A percentile compares a stretch with the other conserved stretches of the same genome.
These are phyloP conservation scores for Penicillium roqueforti DNA, from an alignment of 495 filamentous ascomycete genomes.

Conservation along the genomic window DNA sequence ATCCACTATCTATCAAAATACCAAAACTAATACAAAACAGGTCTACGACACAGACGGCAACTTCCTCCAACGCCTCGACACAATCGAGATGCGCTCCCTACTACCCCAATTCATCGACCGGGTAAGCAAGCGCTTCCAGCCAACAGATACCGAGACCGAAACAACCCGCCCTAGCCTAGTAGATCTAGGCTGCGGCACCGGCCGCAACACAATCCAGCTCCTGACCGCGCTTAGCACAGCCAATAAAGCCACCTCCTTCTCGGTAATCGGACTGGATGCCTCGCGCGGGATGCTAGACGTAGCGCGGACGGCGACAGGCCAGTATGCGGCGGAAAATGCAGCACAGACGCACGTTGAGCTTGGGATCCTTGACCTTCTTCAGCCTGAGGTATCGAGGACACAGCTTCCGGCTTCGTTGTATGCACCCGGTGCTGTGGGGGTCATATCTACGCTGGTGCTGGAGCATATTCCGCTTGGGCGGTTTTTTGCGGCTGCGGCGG, in stretches of 20 bases:
- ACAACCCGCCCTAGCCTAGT: constrained; percentile 40
- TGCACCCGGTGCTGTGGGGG: constrained; percentile 33
- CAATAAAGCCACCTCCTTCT: constrained; percentile 8
- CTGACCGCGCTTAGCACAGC: constrained; percentile 19
- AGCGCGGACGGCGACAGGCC: constrained; percentile 34
- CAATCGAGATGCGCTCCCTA: constrained; percentile 49
- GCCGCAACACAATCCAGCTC: constrained; percentile 61
- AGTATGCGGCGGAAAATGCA: neutral
- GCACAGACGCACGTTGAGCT: constrained; percentile 7
- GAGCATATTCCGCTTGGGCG: constrained; percentile 58
- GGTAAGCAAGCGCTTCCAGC: constrained; percentile 17
- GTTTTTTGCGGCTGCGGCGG: constrained; percentile 53
- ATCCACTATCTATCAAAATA: neutral
- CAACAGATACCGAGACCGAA: constrained; percentile 17
- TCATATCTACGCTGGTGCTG: constrained; percentile 64
- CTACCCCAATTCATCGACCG: constrained; percentile 50
- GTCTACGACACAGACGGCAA: constrained; percentile 72
- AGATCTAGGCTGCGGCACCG: constrained; percentile 64
- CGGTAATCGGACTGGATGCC: constrained; percentile 48
- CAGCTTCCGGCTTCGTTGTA: constrained; percentile 16
- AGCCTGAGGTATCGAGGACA: constrained; percentile 8
- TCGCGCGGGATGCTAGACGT: constrained; percentile 53
- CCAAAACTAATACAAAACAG: constrained; percentile 14
- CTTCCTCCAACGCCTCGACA: constrained; percentile 68
- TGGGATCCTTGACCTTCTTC: constrained; percentile 34